These are phyloP conservation scores for Friedmanniomyces endolithicus DNA, from an alignment of 495 filamentous ascomycete genomes.

Conservation along the genomic window DNA sequence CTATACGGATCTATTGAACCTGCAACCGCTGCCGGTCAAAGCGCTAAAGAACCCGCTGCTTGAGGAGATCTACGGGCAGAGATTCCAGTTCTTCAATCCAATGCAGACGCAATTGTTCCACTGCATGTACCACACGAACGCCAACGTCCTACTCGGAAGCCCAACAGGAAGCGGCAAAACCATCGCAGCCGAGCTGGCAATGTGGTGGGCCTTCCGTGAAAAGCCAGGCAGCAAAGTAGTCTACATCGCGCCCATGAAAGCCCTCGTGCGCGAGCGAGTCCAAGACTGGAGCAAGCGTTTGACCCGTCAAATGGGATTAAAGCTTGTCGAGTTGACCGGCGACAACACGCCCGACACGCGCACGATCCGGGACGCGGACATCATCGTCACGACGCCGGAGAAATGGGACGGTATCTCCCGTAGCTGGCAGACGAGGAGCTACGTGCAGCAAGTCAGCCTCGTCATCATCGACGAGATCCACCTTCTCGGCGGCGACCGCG, in stretches of 20 bases:
- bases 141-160: constrained; percentile 91
- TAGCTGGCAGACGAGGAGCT: constrained; percentile 93
- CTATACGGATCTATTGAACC: constrained; percentile 83
- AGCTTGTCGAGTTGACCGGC: constrained; percentile 90
- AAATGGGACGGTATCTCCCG: constrained; percentile 99
- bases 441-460: constrained; percentile 85
- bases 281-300: constrained; percentile 85
- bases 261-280: constrained; percentile 89
- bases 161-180: constrained; percentile 97
- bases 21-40: constrained; percentile 79
- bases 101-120: constrained; percentile 99
- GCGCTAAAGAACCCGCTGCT: constrained; percentile 78
- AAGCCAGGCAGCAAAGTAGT: constrained; percentile 94
- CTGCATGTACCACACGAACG: constrained; percentile 75
- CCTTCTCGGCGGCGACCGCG: constrained; percentile 84
- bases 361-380: constrained; percentile 87
- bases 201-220: constrained; percentile 99
- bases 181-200: constrained; percentile 88
- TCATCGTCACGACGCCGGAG: constrained; percentile 97
- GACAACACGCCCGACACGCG: constrained; percentile 96
- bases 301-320: constrained; percentile 72
- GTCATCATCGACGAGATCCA: constrained; percentile 99
- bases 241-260: constrained; percentile 99
- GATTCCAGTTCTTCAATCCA: constrained; percentile 94
- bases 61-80: constrained; percentile 74